Base-by-base conservation (phyloP, 2,329 filamentous ascomycete genomes). In the Leptographium wingfieldii region DNA sequence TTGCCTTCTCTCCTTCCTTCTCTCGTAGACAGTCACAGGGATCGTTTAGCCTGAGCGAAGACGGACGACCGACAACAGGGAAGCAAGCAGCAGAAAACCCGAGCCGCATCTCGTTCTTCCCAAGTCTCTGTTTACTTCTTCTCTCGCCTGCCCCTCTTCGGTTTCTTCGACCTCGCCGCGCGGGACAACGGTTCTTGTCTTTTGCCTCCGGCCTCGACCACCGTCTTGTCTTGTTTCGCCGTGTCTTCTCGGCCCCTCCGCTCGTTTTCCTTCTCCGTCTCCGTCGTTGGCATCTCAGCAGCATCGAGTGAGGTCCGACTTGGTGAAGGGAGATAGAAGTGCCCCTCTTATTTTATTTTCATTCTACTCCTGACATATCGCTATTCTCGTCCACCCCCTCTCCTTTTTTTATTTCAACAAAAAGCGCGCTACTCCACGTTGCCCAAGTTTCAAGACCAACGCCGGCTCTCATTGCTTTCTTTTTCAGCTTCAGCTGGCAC, bases 401-500 rank as follows among this genome's bases (percentile, higher is more conserved):
- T 16, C 38, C 10, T 46, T 43, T 57, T 57, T 57, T 51, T 51
- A 49, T 53, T 62, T 57, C 43, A 55, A 57, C 43, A 55, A 48
- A 29, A 29, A 46, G 38, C 16, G n/a, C 40, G 40, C 55, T 46
- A 43, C 55, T 35, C 38, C 25, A 11, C 35, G 55, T 22, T 38
- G 53, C 53, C 35, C 35, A 35, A 25, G n/a, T 43, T 31, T 2
- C 31, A 31, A 31, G 31, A 31, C 25, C 25, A 27, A 6, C 16
- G n/a, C 48, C n/a, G 7, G 14, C 43, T 35, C 46, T 40, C 40
- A 1, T n/a, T 55, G 31, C 40, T 53, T 60, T 31, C 38, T 27
- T 38, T 33, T 60, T 54, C 55, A 54, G 59, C 59, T 56, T 57
- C 55, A 54, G 48, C 35, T 56, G 12, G 52, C 35, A 11, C 33